A percentile compares a stretch with the other conserved stretches of the same genome.
Evolutionary conservation across 352 stramenopile genomes (phyloP).

Genomic region (Phytophthora sansomeana): DNA sequence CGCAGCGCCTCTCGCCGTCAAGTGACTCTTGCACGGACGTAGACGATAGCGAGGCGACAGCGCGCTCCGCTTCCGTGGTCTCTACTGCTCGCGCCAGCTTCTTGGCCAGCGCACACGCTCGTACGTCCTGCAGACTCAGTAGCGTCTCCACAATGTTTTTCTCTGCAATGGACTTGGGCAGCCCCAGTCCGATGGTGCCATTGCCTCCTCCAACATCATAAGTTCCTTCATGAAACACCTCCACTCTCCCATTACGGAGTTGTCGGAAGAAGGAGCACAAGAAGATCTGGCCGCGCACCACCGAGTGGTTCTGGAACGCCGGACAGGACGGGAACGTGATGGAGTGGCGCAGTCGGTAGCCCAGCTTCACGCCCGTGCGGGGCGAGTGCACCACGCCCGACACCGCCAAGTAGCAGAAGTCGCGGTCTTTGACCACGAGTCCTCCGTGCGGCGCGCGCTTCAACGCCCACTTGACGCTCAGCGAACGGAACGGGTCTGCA

Average conservation of each 20-base stretch:
- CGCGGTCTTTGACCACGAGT: slow-evolving; percentile 54
- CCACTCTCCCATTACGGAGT: slow-evolving; percentile 55
- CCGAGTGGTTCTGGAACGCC: slow-evolving; percentile 54
- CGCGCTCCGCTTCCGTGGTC: slow-evolving; percentile 35
- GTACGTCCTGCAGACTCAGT: slow-evolving; percentile 47
- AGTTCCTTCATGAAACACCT: slow-evolving; percentile 71
- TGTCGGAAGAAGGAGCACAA: slow-evolving; percentile 77
- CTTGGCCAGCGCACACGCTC: slow-evolving; percentile 61
- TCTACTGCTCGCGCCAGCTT: slow-evolving; percentile 64
- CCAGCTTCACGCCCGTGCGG: slow-evolving; percentile 41
- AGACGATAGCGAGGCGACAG: slow-evolving; percentile 38
- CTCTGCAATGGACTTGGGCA: slow-evolving; percentile 56
- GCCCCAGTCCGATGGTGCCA: slow-evolving; percentile 32
- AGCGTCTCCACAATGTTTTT: slow-evolving; percentile 56
- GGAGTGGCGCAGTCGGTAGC: slow-evolving; percentile 66
- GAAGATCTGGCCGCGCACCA: slow-evolving; percentile 72
- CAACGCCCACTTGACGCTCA: slow-evolving; percentile 57
- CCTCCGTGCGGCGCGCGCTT: slow-evolving; percentile 44
- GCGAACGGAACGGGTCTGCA: slow-evolving; percentile 49
- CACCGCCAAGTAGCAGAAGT: slow-evolving; percentile 58
- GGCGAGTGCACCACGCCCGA: slow-evolving; percentile 44
- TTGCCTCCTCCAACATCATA: slow-evolving; percentile 57
- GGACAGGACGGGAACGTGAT: slow-evolving; percentile 64
- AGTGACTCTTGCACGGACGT: slow-evolving; percentile 44
- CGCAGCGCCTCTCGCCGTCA: slow-evolving; percentile 51